Conservation (phyloP, 805 yeast genomes). For the Ogataea henricii region DNA sequence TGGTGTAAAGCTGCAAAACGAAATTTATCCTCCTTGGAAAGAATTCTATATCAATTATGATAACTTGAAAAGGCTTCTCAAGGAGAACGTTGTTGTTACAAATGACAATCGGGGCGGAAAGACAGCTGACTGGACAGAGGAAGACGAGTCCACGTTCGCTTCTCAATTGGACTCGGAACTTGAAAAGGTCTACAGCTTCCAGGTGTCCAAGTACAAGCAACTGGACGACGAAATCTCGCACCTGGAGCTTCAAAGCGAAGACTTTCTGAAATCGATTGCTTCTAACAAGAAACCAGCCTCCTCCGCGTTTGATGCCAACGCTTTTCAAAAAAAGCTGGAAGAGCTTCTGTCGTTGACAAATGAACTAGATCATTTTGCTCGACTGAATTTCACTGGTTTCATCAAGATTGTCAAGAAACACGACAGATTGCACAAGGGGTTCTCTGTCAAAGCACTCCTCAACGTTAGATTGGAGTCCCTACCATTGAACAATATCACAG, state of each 20-base stretch:
- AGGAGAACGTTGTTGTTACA: conserved; percentile 55
- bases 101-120: conserved; percentile 10
- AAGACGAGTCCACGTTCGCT: conserved; percentile 72
- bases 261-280: conserved; percentile 31
- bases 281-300: conserved; percentile 30
- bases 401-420: conserved; percentile 94
- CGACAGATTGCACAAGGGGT: conserved; percentile 84
- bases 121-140: conserved; percentile 58
- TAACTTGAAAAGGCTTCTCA: conserved; percentile 62
- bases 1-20: conserved; percentile 79
- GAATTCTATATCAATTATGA: conserved; percentile 68
- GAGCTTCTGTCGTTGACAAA: conserved; percentile 72
- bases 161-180: conserved; percentile 65
- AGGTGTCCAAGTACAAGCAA: conserved; percentile 63
- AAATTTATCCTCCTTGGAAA: conserved; percentile 88
- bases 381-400: conserved; percentile 94
- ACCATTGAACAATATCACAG: conserved; percentile 79
- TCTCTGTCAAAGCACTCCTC: conserved; percentile 86
- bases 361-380: conserved; percentile 84
- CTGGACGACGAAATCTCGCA: conserved; percentile 63
- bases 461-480: conserved; percentile 83
- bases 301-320: conserved; percentile 53
- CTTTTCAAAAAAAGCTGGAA: conserved; percentile 72
- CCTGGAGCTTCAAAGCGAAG: conserved; percentile 61
- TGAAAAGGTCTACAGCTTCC: conserved; percentile 78